phyloP scores from a whole-genome alignment of 2,329 filamentous ascomycete species.

The Septoria linicola region DNA sequence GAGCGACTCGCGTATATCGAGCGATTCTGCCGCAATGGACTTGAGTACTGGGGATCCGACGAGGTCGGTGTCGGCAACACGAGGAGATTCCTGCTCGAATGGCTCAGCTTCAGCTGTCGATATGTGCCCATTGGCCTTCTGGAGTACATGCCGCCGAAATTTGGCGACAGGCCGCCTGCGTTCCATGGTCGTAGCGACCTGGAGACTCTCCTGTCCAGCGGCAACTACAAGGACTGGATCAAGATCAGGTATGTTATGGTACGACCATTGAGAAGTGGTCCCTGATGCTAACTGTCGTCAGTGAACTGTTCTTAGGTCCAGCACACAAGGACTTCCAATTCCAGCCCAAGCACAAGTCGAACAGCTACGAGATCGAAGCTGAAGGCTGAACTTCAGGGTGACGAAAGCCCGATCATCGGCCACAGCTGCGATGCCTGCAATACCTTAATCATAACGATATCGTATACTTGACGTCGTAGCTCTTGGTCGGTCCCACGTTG shows the following conservation, averaged over 20 bases:
- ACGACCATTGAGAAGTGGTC: background rate
- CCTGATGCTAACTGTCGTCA: slow-evolving; percentile 41
- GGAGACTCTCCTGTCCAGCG: slow-evolving; percentile 87
- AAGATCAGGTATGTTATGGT: slow-evolving; percentile 74
- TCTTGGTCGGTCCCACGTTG: background rate
- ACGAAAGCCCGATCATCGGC: background rate
- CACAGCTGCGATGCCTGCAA: no score
- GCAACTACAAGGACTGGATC: slow-evolving; percentile 96
- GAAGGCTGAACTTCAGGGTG: slow-evolving; percentile 50
- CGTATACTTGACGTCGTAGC: background rate
- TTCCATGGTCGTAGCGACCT: slow-evolving; percentile 84
- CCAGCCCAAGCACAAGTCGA: slow-evolving; percentile 96
- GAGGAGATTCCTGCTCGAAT: slow-evolving; percentile 88
- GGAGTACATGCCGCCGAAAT: slow-evolving; percentile 79
- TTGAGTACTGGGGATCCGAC: slow-evolving; percentile 94
- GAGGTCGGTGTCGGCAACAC: slow-evolving; percentile 91
- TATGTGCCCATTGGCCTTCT: slow-evolving; percentile 89
- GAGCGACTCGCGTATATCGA: slow-evolving; percentile 85
- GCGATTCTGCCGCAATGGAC: slow-evolving; percentile 75
- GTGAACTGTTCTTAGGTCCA: slow-evolving; percentile 96
- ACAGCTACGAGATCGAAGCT: slow-evolving; percentile 79
- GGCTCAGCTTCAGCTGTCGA: slow-evolving; percentile 87
- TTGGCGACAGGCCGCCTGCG: slow-evolving; percentile 85
- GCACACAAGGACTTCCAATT: slow-evolving; percentile 89
- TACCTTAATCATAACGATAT: background rate